A percentile compares a stretch with the other conserved stretches of the same genome.
These are phyloP conservation scores for Theobroma grandiflorum DNA, from an alignment of 441 rosid species.

Conservation along the genomic window DNA sequence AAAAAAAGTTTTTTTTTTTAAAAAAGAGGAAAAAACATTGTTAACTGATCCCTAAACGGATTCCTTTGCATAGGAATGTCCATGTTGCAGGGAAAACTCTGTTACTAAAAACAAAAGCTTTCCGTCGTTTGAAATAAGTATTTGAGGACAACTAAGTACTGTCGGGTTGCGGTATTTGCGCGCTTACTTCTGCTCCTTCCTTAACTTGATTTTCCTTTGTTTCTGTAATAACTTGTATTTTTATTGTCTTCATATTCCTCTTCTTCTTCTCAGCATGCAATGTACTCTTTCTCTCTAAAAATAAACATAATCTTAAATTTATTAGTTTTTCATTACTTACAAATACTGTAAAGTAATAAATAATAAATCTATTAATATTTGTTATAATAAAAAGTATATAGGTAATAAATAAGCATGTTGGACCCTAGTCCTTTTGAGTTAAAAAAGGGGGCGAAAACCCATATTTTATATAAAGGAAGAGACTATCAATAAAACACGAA, in stretches of 20 bases:
- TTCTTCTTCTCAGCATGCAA: too few relatives aligned
- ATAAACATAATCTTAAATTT: too few relatives aligned
- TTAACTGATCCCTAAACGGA: constrained; percentile 93
- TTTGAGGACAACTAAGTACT: constrained; percentile 2
- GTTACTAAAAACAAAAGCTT: constrained; percentile 35
- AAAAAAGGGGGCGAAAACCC: background rate
- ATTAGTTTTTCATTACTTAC: too few relatives aligned
- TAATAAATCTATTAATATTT: too few relatives aligned
- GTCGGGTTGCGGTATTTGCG: background rate
- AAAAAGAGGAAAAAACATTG: constrained; percentile 28
- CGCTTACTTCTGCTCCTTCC: background rate
- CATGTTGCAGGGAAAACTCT: constrained; percentile 35
- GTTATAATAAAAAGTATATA: too few relatives aligned
- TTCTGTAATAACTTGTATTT: background rate
- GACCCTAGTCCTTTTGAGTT: background rate
- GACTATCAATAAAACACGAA: background rate
- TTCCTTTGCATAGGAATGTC: constrained; percentile 69
- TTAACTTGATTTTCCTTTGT: constrained; percentile 19
- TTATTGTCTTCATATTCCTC: background rate
- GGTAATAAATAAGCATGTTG: background rate
- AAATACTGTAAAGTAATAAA: too few relatives aligned
- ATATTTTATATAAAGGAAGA: constrained; percentile 13
- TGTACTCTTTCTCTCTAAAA: too few relatives aligned
- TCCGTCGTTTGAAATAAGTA: constrained; percentile 7
- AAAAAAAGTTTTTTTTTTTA: background rate